Evolutionary conservation across 2,329 filamentous ascomycete genomes (phyloP).

Genomic region (Colletotrichum caudatum): DNA sequence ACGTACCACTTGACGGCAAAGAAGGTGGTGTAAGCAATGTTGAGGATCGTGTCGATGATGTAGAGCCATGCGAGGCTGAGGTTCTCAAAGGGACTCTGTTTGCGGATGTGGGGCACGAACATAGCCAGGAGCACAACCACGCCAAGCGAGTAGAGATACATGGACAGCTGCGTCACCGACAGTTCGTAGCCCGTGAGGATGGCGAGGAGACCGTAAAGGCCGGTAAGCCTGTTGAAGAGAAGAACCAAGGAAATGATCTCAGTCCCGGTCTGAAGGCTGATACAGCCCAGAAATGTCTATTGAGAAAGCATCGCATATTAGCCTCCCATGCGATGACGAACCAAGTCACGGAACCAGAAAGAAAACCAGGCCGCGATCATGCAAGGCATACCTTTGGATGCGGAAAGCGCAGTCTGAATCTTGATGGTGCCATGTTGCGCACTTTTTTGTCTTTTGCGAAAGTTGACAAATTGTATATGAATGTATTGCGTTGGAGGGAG

Average conservation of each 20-base stretch:
- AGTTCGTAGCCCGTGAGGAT: constrained; percentile 88
- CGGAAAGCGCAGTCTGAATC: constrained; percentile 46
- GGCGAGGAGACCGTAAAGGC: constrained; percentile 89
- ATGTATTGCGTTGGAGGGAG: constrained; percentile 28
- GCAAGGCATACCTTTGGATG: constrained; percentile 45
- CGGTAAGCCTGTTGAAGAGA: constrained; percentile 92
- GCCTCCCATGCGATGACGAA: neutral
- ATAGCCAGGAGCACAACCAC: constrained; percentile 76
- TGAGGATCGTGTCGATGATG: constrained; percentile 83
- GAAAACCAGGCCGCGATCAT: neutral
- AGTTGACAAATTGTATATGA: neutral
- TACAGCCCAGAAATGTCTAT: constrained; percentile 86
- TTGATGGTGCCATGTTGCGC: constrained; percentile 27
- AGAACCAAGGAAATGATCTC: constrained; percentile 87
- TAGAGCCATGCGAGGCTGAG: constrained; percentile 89
- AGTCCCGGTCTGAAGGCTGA: constrained; percentile 87
- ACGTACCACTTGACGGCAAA: constrained; percentile 92
- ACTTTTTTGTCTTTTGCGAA: neutral
- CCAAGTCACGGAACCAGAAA: neutral
- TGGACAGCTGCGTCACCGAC: constrained; percentile 85
- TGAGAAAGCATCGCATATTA: constrained; percentile 6
- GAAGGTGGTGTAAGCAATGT: constrained; percentile 82
- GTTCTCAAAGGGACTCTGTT: constrained; percentile 81
- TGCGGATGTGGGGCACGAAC: constrained; percentile 83
- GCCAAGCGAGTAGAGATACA: constrained; percentile 88